Base-by-base conservation (phyloP, 2,329 filamentous ascomycete genomes). In the Coniochaeta prunicola region DNA sequence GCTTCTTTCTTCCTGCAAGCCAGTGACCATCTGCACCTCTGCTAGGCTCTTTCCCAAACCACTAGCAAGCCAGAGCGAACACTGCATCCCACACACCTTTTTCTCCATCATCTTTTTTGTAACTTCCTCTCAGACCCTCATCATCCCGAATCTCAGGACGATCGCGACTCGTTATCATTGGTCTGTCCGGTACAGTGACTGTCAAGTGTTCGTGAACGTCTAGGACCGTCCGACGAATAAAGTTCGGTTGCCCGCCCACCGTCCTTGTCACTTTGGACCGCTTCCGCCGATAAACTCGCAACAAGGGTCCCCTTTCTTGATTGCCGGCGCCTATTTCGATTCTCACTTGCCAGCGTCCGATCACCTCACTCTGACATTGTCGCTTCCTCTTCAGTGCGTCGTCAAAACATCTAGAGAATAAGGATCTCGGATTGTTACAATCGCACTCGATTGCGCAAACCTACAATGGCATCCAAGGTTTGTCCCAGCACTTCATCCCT, bases 401-500 rank as follows among this genome's bases (percentile, higher is more conserved):
- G 31, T 36, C 36, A 58, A 55, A 60, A 24, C 24, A 57, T 57
- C 58, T 57, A 57, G 57, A 50, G 6, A 54, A 59, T 30, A 42
- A 50, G 38, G 26, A 60, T 54, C 31, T 58, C 54, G 59, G 21
- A 26, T 28, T 54, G 24, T 50, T 50, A 26, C 45, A 50, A 50
- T 38, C n/a, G 21, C 56, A 57, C 59, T 38, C 10, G 24, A 63
- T 59, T 56, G 50, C 59, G 58, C 58, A 62, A 54, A 64, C 19
- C 10, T 42, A 69, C 69, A 70, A 75, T 75, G 73, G 72, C 73
- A 59, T 74, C 72, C 59, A 75, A 75, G 69, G 73, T 74, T 68
- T 59, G 69, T 68, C 59, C 9, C 33, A 24, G n/a, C 31, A 53
- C 17, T 56, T 34, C 30, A 50, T 33, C 53, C 48, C 42, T 50